Evolutionary conservation across 1,139 yeast species (phyloP).

Genomic region (Kodamaea alishanica): DNA sequence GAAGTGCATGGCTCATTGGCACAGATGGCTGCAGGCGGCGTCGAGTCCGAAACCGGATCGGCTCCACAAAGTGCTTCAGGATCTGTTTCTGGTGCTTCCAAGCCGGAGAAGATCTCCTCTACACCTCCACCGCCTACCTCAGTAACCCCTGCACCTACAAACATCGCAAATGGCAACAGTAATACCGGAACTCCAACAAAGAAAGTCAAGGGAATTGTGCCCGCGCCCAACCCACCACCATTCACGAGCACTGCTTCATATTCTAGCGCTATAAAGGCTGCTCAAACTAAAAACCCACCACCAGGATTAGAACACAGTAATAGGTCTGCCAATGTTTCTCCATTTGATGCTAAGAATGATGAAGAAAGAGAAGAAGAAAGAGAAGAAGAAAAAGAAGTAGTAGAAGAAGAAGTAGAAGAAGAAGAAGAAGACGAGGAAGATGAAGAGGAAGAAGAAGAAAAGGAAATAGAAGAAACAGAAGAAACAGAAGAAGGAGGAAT

Average conservation of each 20-base stretch:
- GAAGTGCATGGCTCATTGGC: conserved; percentile 47
- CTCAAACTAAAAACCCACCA: conserved; percentile 11
- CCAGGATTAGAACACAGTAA: conserved; percentile 6
- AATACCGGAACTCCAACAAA: conserved; percentile 14
- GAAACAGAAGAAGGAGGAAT: not conserved
- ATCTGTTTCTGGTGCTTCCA: conserved; percentile 10
- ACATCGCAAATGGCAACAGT: no score
- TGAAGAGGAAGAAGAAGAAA: conserved; percentile 1
- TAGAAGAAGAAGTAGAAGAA: conserved; percentile 2
- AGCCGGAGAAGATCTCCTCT: not conserved
- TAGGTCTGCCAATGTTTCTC: conserved; percentile 1
- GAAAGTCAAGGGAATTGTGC: conserved; percentile 12
- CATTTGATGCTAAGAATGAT: not conserved
- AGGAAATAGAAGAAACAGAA: conserved; percentile 1
- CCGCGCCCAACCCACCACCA: conserved; percentile 18
- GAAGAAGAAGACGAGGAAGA: conserved; percentile 5
- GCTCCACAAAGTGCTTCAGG: conserved; percentile 14
- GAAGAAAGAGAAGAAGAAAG: conserved; percentile 1
- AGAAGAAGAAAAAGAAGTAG: not conserved
- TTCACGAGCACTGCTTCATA: conserved; percentile 18
- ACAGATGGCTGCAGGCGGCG: conserved; percentile 34
- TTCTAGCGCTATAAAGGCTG: conserved; percentile 22
- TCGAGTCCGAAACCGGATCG: conserved; percentile 11
- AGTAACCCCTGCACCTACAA: not conserved
- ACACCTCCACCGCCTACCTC: conserved; percentile 2